phyloP scores from a whole-genome alignment of 345 rosid species.

The Ceriops tagal region DNA sequence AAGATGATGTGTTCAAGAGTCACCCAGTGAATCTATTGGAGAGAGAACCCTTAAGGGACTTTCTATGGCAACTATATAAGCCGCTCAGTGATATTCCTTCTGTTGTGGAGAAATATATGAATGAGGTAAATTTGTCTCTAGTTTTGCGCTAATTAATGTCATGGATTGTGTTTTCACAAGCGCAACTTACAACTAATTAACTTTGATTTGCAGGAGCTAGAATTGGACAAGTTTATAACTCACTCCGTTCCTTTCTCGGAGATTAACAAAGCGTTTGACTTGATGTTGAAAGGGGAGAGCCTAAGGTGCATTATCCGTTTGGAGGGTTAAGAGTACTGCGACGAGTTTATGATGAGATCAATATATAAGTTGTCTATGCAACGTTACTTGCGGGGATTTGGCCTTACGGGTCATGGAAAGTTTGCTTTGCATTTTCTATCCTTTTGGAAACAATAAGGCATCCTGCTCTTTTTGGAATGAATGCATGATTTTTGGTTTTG shows the following conservation, averaged over 20 bases:
- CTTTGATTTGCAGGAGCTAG: conserved; percentile 36
- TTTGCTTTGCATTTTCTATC: neutral
- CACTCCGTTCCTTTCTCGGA: conserved; percentile 38
- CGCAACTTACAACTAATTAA: neutral
- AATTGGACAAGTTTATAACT: conserved; percentile 49
- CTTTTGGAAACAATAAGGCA: neutral
- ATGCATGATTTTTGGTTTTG: too few relatives aligned
- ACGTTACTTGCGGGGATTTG: neutral
- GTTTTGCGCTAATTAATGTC: neutral
- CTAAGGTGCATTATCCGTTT: conserved; percentile 47
- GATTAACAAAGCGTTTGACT: conserved; percentile 48
- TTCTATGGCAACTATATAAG: conserved; percentile 60
- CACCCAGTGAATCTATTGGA: conserved; percentile 42
- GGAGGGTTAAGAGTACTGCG: conserved; percentile 16
- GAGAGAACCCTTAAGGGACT: conserved; percentile 51
- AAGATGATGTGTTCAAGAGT: conserved; percentile 49
- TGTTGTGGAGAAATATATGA: conserved; percentile 51
- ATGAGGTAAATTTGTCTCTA: conserved; percentile 22
- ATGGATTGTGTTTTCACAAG: too few relatives aligned
- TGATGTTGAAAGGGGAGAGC: conserved; percentile 45
- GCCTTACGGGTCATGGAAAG: neutral
- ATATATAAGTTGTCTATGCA: neutral
- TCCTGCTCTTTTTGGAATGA: too few relatives aligned
- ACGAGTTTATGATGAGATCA: neutral
- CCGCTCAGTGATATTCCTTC: conserved; percentile 46